Evolutionary conservation across 768 basidiomycete genomes (phyloP).

Genomic region (Serendipita sp.): DNA sequence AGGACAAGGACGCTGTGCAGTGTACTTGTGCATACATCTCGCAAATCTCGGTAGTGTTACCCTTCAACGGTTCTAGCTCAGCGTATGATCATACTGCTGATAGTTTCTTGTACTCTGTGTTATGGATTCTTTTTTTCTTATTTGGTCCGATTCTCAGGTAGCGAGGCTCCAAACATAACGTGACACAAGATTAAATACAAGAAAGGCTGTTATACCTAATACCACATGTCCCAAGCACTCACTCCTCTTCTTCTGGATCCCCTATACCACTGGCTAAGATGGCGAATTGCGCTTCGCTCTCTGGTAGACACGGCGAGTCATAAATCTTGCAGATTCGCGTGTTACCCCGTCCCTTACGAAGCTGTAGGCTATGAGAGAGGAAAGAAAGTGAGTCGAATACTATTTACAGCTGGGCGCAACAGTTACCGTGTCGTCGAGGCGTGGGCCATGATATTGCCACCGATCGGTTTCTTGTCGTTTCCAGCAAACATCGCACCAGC

Average conservation of each 20-base stretch:
- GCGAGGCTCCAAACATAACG: too few species aligned
- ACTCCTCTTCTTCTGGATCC: conserved; percentile 72
- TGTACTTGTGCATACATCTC: too few species aligned
- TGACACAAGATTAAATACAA: too few species aligned
- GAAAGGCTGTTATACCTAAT: too few species aligned
- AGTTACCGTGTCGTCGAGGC: conserved; percentile 86
- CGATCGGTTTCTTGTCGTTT: conserved; percentile 96
- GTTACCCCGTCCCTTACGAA: conserved; percentile 82
- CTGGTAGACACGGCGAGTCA: conserved; percentile 93
- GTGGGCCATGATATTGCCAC: conserved; percentile 98
- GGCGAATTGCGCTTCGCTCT: conserved; percentile 84
- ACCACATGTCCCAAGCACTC: too few species aligned
- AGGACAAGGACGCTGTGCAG: too few species aligned
- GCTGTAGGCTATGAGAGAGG: conserved; percentile 43
- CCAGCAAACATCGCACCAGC: conserved; percentile 72
- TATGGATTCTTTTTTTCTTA: too few species aligned
- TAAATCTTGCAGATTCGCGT: conserved; percentile 94
- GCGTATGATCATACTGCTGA: too few species aligned
- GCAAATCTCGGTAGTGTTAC: too few species aligned
- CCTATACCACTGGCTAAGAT: conserved; percentile 84
- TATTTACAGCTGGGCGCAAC: conserved; percentile 1
- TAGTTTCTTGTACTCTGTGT: too few species aligned
- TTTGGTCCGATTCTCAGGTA: too few species aligned
- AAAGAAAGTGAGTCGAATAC: neutral
- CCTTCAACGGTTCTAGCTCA: too few species aligned